Percentiles rank a stretch among this genome's conserved stretches.
These are phyloP conservation scores for Mycosphaerella sp. DNA, from an alignment of 2,329 filamentous ascomycete species.

Conservation along the genomic window DNA sequence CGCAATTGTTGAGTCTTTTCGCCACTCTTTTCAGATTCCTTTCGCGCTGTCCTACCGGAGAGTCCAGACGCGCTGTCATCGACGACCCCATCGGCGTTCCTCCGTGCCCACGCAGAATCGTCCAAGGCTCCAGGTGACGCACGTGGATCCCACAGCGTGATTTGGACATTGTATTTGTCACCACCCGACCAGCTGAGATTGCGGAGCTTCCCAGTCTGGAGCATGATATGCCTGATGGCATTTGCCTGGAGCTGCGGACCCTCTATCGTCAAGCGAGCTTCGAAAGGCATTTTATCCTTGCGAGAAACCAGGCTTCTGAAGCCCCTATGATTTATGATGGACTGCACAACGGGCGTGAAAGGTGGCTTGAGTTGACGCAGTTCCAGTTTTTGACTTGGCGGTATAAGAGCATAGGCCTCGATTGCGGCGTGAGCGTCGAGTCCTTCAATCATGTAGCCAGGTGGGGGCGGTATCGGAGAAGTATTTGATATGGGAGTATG, in stretches of 20 bases:
- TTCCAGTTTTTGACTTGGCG: constrained; percentile 36
- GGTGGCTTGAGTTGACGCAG: constrained; percentile 35
- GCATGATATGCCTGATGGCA: constrained; percentile 26
- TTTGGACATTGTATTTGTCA: constrained; percentile 21
- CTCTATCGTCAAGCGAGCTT: constrained; percentile 33
- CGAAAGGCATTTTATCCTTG: constrained; percentile 28
- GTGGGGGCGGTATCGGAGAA: constrained; percentile 41
- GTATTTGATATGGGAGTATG: constrained; percentile 40
- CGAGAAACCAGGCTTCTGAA: constrained; percentile 26
- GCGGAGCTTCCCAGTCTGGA: constrained; percentile 21
- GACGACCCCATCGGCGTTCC: constrained; percentile 3
- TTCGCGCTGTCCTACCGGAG: not conserved
- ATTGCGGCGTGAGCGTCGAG: constrained; percentile 42
- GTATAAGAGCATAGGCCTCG: constrained; percentile 47
- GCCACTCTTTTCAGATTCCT: not conserved
- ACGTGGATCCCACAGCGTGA: constrained; percentile 27
- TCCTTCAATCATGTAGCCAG: constrained; percentile 41
- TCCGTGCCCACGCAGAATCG: constrained; percentile 7
- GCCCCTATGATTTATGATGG: constrained; percentile 36
- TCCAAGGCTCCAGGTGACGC: not conserved
- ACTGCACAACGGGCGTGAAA: constrained; percentile 30
- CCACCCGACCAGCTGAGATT: constrained; percentile 29
- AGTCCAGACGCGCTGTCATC: constrained; percentile 1
- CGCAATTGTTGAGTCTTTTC: constrained; percentile 30
- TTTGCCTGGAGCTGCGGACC: constrained; percentile 28